Base-by-base conservation (phyloP, 352 stramenopile genomes). In the Phytophthora chlamydospora region DNA sequence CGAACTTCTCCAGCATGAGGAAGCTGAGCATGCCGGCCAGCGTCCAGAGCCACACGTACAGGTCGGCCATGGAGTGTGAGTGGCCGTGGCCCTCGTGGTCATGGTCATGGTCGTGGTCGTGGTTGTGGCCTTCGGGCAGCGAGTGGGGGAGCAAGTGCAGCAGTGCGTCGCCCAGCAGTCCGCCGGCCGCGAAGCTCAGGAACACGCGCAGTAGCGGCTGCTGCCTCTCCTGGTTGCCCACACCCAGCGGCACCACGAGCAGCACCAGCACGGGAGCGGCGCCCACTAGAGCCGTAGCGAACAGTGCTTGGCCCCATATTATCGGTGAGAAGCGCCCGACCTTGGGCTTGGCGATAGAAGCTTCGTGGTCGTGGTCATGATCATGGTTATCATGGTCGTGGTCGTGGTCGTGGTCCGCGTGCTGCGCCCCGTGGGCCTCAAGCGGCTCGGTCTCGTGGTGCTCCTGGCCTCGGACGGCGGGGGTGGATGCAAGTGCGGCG, bases 131-230 rank as follows among this genome's bases (percentile, higher is more conserved):
- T 9, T 63, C 60, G 0, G 82, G 78, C 1, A 97, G 72, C 33
- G 93, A 90, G 62, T 98, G 91, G 34, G 91, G 91, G 33, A 98
- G 75, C 34, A 97, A 66, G 71, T 98, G 91, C 51, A 98, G 66
- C 64, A 98, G 86, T 27, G 93, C 86, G 41, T 98, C 91, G 35
- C 91, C 91, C 8, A 98, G 68, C 48, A 98, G 62, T 3, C 87
- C 91, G 21, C 90, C 91, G 5, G 86, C 85, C 17, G 90, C 85
- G 57, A 98, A 98, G 36, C 81, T 93, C 48, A 97, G 69, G 58
- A 97, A 91, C 46, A 96, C 76, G 32, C 82, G 84, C 50, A 96
- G 66, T 43, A 90, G 60, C 33, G 80, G 75, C 70, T 91, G 82
- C 54, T 93, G 82, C 27, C 73, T 73, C 55, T 87, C 76, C 33